These are phyloP conservation scores for Fraxinus paxiana DNA, from an alignment of 305 asterid genomes.

Conservation along the genomic window DNA sequence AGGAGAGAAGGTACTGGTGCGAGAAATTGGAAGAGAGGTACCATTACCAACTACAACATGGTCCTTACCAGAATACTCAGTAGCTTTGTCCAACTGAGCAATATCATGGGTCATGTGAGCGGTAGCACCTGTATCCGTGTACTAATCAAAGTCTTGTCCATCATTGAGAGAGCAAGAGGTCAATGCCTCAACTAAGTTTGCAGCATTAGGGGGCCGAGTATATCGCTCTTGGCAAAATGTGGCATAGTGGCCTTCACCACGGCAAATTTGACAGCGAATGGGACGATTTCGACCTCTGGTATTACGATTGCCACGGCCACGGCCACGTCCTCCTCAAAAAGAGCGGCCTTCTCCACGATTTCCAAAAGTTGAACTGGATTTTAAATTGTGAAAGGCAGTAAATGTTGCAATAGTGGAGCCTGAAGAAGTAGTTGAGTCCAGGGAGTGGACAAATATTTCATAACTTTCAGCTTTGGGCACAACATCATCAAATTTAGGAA, in stretches of 20 bases:
- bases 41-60: constrained; percentile 12
- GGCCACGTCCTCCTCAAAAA: neutral
- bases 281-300: too few relatives aligned
- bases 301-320: neutral
- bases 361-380: neutral
- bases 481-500: neutral
- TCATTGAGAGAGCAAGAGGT: neutral
- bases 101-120: constrained; percentile 5
- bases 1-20: neutral
- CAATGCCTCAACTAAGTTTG: neutral
- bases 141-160: constrained; percentile 4
- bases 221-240: neutral
- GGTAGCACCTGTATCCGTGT: neutral
- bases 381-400: too few relatives aligned
- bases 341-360: neutral
- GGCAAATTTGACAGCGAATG: neutral
- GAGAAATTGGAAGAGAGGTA: neutral
- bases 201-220: neutral
- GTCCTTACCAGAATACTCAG: neutral
- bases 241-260: neutral
- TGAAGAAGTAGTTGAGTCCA: neutral
- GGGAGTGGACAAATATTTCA: neutral
- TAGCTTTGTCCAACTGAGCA: neutral
- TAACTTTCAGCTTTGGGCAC: neutral
- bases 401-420: neutral